Evolutionary conservation across 2,329 filamentous ascomycete genomes (phyloP).

Genomic region (Clonostachys byssicola): DNA sequence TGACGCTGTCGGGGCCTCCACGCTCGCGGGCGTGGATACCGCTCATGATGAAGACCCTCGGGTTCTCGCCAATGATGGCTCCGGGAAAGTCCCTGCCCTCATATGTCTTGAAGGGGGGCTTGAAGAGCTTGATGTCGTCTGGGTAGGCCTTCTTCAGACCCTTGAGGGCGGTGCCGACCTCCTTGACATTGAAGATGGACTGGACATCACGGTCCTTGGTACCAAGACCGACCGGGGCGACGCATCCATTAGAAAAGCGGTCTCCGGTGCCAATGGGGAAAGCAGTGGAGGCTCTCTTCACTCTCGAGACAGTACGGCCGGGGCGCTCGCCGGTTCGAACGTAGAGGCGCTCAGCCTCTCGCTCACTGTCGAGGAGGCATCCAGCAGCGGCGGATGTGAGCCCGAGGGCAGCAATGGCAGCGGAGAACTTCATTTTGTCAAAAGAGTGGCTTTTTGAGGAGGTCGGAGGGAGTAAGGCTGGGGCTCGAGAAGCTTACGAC

Average conservation of each 20-base stretch:
- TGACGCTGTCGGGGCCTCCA: conserved; percentile 45
- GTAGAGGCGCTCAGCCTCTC: conserved; percentile 10
- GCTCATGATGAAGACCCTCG: conserved; percentile 43
- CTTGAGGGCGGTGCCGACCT: conserved; percentile 32
- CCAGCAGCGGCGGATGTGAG: conserved; percentile 7
- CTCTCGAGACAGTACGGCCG: background rate
- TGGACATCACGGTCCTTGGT: conserved; percentile 22
- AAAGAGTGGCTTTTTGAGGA: background rate
- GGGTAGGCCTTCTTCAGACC: conserved; percentile 28
- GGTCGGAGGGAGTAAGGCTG: too few relatives aligned
- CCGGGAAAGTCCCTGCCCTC: conserved; percentile 31
- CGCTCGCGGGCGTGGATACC: conserved; percentile 50
- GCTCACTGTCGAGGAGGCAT: conserved; percentile 27
- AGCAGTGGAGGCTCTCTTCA: conserved; percentile 7
- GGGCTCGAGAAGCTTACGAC: too few relatives aligned
- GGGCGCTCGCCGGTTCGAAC: conserved; percentile 3
- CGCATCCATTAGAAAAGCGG: conserved; percentile 25
- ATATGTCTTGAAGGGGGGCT: conserved; percentile 34
- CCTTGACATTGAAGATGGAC: conserved; percentile 32
- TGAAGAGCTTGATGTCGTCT: conserved; percentile 28
- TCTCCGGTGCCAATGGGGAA: conserved; percentile 30
- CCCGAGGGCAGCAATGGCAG: conserved; percentile 8
- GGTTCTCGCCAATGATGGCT: conserved; percentile 35
- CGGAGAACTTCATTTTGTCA: conserved; percentile 11
- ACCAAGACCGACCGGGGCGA: conserved; percentile 13